These are phyloP conservation scores for Echinochloa phyllopogon DNA, from an alignment of 176 grass and related monocot species.

Conservation along the genomic window DNA sequence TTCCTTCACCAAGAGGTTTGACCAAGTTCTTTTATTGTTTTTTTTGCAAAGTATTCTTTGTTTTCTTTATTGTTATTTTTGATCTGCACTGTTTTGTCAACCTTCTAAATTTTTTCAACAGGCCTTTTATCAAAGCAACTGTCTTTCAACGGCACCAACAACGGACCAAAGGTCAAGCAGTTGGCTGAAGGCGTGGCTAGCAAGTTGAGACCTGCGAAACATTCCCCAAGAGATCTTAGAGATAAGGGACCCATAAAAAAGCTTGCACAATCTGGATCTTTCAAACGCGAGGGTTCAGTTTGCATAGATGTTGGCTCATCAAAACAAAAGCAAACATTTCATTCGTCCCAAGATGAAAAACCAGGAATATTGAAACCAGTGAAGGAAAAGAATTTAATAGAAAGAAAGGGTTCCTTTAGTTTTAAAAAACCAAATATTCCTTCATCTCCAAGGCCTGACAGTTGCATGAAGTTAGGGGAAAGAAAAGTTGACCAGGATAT, in stretches of 20 bases:
- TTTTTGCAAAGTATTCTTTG: conserved; percentile 17
- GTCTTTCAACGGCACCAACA: conserved; percentile 66
- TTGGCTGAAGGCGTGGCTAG: conserved; percentile 52
- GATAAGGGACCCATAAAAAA: conserved; percentile 55
- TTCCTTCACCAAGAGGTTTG: conserved; percentile 79
- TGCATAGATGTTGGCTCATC: conserved; percentile 41
- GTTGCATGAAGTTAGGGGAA: conserved; percentile 54
- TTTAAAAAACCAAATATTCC: conserved; percentile 51
- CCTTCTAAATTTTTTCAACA: conserved; percentile 47
- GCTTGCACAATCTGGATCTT: conserved; percentile 61
- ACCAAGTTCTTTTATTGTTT: conserved; percentile 27
- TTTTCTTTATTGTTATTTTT: conserved; percentile 28
- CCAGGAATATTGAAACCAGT: conserved; percentile 48
- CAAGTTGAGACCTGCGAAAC: conserved; percentile 57
- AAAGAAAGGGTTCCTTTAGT: conserved; percentile 65
- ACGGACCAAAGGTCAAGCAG: conserved; percentile 77
- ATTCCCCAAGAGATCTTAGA: conserved; percentile 51
- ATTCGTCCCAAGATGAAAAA: conserved; percentile 60
- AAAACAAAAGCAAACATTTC: conserved; percentile 58
- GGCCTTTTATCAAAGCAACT: conserved; percentile 77
- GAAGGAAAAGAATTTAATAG: conserved; percentile 58
- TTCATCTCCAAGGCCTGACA: conserved; percentile 53
- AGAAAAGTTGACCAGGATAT: conserved; percentile 47
- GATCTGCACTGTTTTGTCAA: conserved; percentile 35
- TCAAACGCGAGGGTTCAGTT: conserved; percentile 55